A percentile compares a stretch with the other conserved stretches of the same genome.
These are phyloP conservation scores for Cyclotella baltica DNA, from an alignment of 108 stramenopile species.

Conservation along the genomic window DNA sequence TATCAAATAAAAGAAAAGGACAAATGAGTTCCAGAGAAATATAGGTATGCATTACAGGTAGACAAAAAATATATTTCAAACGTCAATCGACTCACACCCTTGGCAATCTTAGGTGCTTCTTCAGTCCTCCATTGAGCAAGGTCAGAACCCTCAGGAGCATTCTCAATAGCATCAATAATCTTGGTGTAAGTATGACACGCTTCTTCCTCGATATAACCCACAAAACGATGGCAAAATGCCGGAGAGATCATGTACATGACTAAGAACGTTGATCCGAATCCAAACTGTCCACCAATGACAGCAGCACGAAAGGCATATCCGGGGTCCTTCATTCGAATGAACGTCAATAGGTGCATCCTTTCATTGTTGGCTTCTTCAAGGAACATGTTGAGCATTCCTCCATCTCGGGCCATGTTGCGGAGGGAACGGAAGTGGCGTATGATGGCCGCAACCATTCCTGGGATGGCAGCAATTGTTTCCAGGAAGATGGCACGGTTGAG, in stretches of 20 bases:
- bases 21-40: too few relatives aligned
- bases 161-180: slow-evolving; percentile 89
- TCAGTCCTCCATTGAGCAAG: slow-evolving; percentile 79
- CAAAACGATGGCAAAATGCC: slow-evolving; percentile 94
- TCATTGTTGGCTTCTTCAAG: slow-evolving; percentile 99
- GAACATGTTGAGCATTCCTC: slow-evolving; percentile 95
- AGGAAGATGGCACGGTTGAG: slow-evolving; percentile 86
- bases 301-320: slow-evolving; percentile 66
- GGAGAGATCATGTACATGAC: slow-evolving; percentile 90
- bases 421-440: slow-evolving; percentile 91
- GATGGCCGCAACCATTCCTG: slow-evolving; percentile 89
- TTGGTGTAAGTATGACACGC: slow-evolving; percentile 91
- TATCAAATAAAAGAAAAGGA: too few relatives aligned
- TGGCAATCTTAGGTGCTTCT: slow-evolving; percentile 77
- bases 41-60: too few relatives aligned
- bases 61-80: too few relatives aligned
- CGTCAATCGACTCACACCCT: too few relatives aligned
- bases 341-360: slow-evolving; percentile 95
- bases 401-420: slow-evolving; percentile 90
- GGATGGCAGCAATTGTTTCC: slow-evolving; percentile 90
- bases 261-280: slow-evolving; percentile 85
- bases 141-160: slow-evolving; percentile 81
- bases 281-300: slow-evolving; percentile 82
- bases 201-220: slow-evolving; percentile 97
- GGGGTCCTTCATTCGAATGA: slow-evolving; percentile 87